These are phyloP conservation scores for Epithemia pelagica DNA, from an alignment of 108 stramenopile species.

Conservation along the genomic window DNA sequence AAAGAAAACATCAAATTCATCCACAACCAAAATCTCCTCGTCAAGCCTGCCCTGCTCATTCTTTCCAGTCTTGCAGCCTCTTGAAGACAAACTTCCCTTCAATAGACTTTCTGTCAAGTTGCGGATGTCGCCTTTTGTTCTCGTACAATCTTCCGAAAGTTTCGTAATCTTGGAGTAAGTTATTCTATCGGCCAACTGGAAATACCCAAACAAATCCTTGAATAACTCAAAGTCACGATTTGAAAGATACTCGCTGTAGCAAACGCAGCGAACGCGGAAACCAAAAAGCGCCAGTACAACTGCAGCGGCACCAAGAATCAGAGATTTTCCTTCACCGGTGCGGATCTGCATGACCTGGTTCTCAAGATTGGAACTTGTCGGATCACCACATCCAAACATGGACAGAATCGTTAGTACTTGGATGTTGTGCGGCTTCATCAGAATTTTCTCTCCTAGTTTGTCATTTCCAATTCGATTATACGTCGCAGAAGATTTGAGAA, in stretches of 20 bases:
- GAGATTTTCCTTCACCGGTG: constrained; percentile 16
- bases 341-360: constrained; percentile 7
- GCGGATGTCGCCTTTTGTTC: background rate
- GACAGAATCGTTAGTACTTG: constrained; percentile 8
- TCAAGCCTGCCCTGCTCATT: no score
- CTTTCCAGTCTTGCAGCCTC: background rate
- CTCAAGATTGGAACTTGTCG: background rate
- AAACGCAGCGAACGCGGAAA: constrained; percentile 8
- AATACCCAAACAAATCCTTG: constrained; percentile 1
- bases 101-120: constrained; percentile 2
- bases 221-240: constrained; percentile 2
- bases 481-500: constrained; percentile 50
- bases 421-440: constrained; percentile 11
- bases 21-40: constrained; percentile 10
- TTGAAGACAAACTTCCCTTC: background rate
- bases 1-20: constrained; percentile 18
- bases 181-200: background rate
- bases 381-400: constrained; percentile 1
- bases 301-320: constrained; percentile 7
- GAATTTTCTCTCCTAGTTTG: constrained; percentile 26
- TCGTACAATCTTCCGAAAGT: background rate
- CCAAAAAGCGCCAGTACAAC: constrained; percentile 6
- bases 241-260: constrained; percentile 10
- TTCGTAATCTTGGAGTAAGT: background rate
- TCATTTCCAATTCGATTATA: constrained; percentile 41